These are phyloP conservation scores for Catunica adiposa DNA, from an alignment of 2,329 filamentous ascomycete species.

Conservation along the genomic window DNA sequence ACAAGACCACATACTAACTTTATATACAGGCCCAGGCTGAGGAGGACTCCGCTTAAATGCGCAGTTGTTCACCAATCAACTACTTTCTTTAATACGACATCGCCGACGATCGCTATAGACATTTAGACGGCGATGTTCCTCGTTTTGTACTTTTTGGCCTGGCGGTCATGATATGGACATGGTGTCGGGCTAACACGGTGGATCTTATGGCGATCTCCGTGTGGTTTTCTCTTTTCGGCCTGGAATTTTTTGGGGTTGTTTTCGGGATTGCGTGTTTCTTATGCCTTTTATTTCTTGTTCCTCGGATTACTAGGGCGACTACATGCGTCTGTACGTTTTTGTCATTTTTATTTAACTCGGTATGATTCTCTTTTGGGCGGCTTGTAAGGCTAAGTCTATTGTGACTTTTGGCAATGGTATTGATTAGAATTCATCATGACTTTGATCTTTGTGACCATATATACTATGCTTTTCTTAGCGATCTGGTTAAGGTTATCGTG, in stretches of 20 bases:
- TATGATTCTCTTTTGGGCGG: slow-evolving; percentile 12
- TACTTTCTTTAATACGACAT: slow-evolving; percentile 5
- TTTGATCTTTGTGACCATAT: too few species aligned
- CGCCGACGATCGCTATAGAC: slow-evolving; percentile 8
- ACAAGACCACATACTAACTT: slow-evolving; percentile 4
- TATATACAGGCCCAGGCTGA: slow-evolving; percentile 16
- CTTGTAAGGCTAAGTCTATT: too few species aligned
- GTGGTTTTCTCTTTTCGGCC: slow-evolving; percentile 2
- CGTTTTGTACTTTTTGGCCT: slow-evolving; percentile 10
- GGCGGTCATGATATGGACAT: slow-evolving; percentile 4
- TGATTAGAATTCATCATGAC: too few species aligned
- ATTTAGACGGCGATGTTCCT: slow-evolving; percentile 7
- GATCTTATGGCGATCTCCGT: slow-evolving; percentile 5
- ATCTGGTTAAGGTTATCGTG: too few species aligned
- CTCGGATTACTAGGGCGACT: slow-evolving; percentile 9
- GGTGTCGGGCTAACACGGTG: slow-evolving; percentile 2
- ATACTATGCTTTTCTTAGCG: too few species aligned
- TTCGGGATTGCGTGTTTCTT: neutral
- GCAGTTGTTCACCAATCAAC: neutral
- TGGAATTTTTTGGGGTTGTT: slow-evolving; percentile 3
- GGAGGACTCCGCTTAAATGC: slow-evolving; percentile 17
- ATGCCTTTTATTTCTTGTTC: slow-evolving; percentile 6
- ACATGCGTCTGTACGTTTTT: slow-evolving; percentile 13
- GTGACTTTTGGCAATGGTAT: too few species aligned
- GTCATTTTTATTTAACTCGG: slow-evolving; percentile 10